A percentile compares a stretch with the other conserved stretches of the same genome.
phyloP scores from a whole-genome alignment of 768 basidiomycete species.

The Termitomyces sp. region DNA sequence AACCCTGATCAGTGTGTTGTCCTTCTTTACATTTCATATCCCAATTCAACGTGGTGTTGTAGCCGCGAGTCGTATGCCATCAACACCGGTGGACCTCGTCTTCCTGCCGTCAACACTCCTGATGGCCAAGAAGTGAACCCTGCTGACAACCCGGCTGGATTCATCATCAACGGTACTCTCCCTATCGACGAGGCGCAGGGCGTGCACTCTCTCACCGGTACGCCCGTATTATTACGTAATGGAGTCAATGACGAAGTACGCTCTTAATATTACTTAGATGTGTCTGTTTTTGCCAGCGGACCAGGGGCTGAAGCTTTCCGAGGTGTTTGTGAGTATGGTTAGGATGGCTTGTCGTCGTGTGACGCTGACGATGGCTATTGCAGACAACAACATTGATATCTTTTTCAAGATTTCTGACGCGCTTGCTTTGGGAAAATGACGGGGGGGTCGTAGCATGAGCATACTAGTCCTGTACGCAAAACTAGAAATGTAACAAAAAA shows the following conservation, averaged over 20 bases:
- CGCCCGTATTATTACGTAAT: neutral
- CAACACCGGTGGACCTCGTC: conserved; percentile 29
- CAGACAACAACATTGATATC: conserved; percentile 38
- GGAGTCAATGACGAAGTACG: too few relatives aligned
- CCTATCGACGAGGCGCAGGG: conserved; percentile 29
- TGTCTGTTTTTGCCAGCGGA: conserved; percentile 39
- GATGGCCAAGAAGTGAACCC: conserved; percentile 29
- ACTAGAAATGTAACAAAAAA: too few relatives aligned
- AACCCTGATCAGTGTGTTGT: conserved; percentile 34
- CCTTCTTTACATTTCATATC: neutral
- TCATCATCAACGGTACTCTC: conserved; percentile 32
- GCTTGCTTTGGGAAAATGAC: too few relatives aligned
- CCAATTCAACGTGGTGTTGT: neutral
- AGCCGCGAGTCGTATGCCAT: conserved; percentile 33
- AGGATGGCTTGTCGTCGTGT: neutral
- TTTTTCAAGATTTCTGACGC: conserved; percentile 20
- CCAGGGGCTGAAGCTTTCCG: conserved; percentile 37
- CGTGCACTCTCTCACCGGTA: conserved; percentile 36
- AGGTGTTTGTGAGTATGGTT: conserved; percentile 34
- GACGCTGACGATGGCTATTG: neutral
- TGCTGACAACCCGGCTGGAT: conserved; percentile 28
- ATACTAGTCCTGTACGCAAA: too few relatives aligned
- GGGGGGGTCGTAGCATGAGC: too few relatives aligned
- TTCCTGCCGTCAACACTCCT: conserved; percentile 24
- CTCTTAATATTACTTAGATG: conserved; percentile 21